Conservation (phyloP, 352 stramenopile species). For the Globisporangium heterothallicum region DNA sequence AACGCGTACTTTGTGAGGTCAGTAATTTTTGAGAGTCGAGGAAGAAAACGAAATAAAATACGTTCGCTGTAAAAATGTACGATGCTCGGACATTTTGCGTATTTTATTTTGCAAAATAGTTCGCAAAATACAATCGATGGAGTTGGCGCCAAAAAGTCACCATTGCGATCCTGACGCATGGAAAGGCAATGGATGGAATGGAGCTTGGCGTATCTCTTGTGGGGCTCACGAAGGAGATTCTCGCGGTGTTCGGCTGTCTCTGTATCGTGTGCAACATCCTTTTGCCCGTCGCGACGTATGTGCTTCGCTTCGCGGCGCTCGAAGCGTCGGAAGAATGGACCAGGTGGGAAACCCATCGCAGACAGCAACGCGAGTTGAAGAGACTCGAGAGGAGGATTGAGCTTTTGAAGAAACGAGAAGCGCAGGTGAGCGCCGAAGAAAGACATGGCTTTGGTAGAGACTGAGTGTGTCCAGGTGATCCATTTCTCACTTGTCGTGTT, state of each 20-base stretch:
- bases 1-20: neutral
- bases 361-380: constrained; percentile 34
- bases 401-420: constrained; percentile 9
- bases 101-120: too few species aligned
- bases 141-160: too few species aligned
- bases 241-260: constrained; percentile 43
- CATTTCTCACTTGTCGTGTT: neutral
- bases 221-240: constrained; percentile 25
- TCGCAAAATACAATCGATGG: too few species aligned
- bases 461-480: neutral
- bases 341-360: constrained; percentile 29
- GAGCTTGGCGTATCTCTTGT: neutral
- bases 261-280: constrained; percentile 39
- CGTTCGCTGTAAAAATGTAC: neutral
- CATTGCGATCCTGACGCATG: too few species aligned
- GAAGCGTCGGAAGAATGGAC: constrained; percentile 30
- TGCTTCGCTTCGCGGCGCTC: constrained; percentile 23
- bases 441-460: constrained; percentile 5
- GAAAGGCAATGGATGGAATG: too few species aligned
- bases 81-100: too few species aligned
- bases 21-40: constrained; percentile 2
- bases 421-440: neutral
- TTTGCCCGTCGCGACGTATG: constrained; percentile 23
- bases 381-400: constrained; percentile 26
- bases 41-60: neutral